These are phyloP conservation scores for Epichloe elymi DNA, from an alignment of 2,329 filamentous ascomycete genomes.

Conservation along the genomic window DNA sequence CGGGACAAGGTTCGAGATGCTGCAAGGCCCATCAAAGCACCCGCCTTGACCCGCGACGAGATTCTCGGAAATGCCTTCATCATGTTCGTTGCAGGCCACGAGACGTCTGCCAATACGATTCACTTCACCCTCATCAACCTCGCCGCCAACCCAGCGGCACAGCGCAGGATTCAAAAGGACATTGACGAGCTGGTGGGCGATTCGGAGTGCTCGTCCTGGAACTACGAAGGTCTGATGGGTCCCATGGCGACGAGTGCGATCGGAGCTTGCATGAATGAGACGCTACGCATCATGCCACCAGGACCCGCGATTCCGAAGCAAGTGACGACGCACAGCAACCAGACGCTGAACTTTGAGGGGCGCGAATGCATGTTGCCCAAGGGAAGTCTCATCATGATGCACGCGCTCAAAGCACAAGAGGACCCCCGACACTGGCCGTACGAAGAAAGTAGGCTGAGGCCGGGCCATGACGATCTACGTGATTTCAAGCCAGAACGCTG, in stretches of 20 bases:
- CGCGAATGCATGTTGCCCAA: constrained; percentile 44
- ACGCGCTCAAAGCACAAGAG: constrained; percentile 43
- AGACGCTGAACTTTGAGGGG: constrained; percentile 47
- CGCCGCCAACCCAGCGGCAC: constrained; percentile 49
- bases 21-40: constrained; percentile 13
- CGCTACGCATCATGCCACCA: constrained; percentile 58
- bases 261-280: constrained; percentile 67
- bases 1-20: constrained; percentile 25
- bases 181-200: constrained; percentile 52
- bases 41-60: constrained; percentile 43
- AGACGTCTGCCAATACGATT: constrained; percentile 64
- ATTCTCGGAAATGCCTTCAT: constrained; percentile 62
- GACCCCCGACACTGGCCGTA: constrained; percentile 66
- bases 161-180: constrained; percentile 55
- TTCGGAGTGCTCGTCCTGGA: constrained; percentile 48
- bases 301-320: constrained; percentile 62
- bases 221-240: constrained; percentile 55
- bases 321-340: constrained; percentile 32
- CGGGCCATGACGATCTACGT: constrained; percentile 41
- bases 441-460: constrained; percentile 29
- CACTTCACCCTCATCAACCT: constrained; percentile 59
- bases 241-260: constrained; percentile 55
- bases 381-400: constrained; percentile 41
- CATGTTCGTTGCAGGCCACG: constrained; percentile 62
- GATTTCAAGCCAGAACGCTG: constrained; percentile 63